Evolutionary conservation across 164 flowering plant species (phyloP), one percentile per base, ranked within the genome.

Genomic region (Nelumbo lutea): DNA sequence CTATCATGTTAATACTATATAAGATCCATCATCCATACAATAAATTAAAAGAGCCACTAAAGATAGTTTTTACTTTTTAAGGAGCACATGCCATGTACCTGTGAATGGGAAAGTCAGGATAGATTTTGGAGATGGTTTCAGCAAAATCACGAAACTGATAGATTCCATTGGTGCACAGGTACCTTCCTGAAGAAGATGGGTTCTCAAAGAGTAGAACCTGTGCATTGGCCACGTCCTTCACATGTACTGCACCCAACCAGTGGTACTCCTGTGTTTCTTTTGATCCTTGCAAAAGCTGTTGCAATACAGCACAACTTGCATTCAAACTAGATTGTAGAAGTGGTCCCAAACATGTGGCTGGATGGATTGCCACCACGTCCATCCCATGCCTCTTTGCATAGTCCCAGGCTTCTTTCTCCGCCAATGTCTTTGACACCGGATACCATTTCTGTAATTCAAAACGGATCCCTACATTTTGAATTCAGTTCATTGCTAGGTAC

Each of bases 351-450:
- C 90, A 87, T 2, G 96, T 90, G 7, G 87, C 82, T 0, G 98
- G 98, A 68, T 85, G 82, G 53, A 92, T 82, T 5, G 91, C 83
- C 57, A 92, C 90, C 0, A 92, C 55, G 42, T 92, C 96, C 59
- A 88, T 42, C 13, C 78, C 86, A 46, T 86, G 72, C 68, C 87
- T 77, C 79, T 80, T 79, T 3, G 89, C 82, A 60, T 68, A 87
- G 5, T 90, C 91, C 93, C 93, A 81, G 1, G 94, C 98, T 14
- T 94, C 88, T 75, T 82, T 88, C 85, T 90, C 98, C 1, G 94
- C 98, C 68, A 87, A 62, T 0, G 96, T 90, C 79, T 92, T 90
- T 4, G 96, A 92, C 50, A 92, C 85, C 0, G 98, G 91, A 69
- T 92, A 90, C 94, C 91, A 90, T 74, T 88, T 87, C 90, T 88